Conservation (phyloP, 352 stramenopile species). For the Pythium insidiosum region DNA sequence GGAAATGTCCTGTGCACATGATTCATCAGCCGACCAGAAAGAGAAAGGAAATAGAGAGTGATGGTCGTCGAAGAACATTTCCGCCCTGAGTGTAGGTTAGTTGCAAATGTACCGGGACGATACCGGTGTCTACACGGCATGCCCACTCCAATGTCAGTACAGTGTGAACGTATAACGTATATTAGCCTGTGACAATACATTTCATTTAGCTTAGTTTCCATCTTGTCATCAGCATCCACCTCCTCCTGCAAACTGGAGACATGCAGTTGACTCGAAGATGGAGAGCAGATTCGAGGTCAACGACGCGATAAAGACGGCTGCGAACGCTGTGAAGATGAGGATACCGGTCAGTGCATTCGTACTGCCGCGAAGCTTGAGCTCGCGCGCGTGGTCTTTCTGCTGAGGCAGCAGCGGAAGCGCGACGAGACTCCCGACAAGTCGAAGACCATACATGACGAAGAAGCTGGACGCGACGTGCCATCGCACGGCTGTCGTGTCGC, state of each 20-base stretch:
- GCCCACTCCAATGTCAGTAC: neutral
- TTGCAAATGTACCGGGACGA: neutral
- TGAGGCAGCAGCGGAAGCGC: constrained; percentile 44
- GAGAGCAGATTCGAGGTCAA: constrained; percentile 51
- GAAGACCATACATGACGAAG: constrained; percentile 45
- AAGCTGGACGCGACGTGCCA: constrained; percentile 47
- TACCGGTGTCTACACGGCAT: no score
- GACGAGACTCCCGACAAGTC: constrained; percentile 29
- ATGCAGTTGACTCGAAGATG: constrained; percentile 45
- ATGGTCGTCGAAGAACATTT: constrained; percentile 19
- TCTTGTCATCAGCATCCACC: constrained; percentile 33
- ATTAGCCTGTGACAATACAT: no score
- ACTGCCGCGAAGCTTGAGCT: constrained; percentile 40
- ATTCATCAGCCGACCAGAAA: neutral
- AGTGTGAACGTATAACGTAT: no score
- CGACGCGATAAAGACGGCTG: constrained; percentile 31
- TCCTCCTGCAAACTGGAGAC: constrained; percentile 51
- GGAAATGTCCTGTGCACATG: constrained; percentile 8
- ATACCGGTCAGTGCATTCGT: constrained; percentile 28
- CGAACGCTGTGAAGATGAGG: constrained; percentile 30
- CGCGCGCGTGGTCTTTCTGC: constrained; percentile 34
- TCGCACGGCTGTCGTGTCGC: constrained; percentile 39
- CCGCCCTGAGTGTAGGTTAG: constrained; percentile 3
- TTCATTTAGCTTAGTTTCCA: no score
- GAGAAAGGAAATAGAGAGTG: constrained; percentile 4